Evolutionary conservation across 495 filamentous ascomycete species (phyloP).

Genomic region (Penicillium antarcticum): DNA sequence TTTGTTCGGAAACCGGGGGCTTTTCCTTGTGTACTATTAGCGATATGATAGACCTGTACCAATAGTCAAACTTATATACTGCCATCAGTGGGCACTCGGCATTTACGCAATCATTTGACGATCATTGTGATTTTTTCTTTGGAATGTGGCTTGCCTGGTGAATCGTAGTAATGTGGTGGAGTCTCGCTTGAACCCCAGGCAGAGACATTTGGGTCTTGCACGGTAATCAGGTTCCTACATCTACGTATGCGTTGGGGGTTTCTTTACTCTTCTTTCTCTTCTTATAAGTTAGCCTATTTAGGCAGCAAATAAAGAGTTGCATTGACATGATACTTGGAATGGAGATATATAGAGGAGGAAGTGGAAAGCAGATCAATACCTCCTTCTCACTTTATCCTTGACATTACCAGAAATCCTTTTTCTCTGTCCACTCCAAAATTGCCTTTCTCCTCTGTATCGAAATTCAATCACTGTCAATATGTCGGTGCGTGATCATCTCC

Average conservation of each 20-base stretch:
- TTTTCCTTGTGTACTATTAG: slow-evolving; percentile 20
- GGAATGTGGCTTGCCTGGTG: neutral
- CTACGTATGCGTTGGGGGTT: too few species aligned
- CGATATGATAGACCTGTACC: slow-evolving; percentile 34
- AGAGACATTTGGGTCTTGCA: neutral
- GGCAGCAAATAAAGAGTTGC: neutral
- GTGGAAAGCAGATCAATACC: neutral
- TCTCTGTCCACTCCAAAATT: neutral
- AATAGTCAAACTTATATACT: slow-evolving; percentile 19
- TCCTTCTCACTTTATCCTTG: too few species aligned
- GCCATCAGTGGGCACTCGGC: neutral
- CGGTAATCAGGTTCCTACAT: neutral
- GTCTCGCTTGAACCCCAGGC: neutral
- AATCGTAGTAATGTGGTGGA: too few species aligned
- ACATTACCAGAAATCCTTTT: too few species aligned
- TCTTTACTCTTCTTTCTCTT: too few species aligned
- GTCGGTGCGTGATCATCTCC: neutral
- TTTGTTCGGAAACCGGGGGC: neutral
- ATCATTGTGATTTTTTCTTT: neutral
- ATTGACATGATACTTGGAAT: neutral
- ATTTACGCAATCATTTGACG: too few species aligned
- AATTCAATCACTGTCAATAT: neutral
- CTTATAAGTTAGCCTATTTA: neutral
- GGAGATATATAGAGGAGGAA: neutral
- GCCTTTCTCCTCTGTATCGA: neutral